A percentile compares a stretch with the other conserved stretches of the same genome.
Conservation (phyloP, 345 rosid genomes). For the Eucalyptus virginea region DNA sequence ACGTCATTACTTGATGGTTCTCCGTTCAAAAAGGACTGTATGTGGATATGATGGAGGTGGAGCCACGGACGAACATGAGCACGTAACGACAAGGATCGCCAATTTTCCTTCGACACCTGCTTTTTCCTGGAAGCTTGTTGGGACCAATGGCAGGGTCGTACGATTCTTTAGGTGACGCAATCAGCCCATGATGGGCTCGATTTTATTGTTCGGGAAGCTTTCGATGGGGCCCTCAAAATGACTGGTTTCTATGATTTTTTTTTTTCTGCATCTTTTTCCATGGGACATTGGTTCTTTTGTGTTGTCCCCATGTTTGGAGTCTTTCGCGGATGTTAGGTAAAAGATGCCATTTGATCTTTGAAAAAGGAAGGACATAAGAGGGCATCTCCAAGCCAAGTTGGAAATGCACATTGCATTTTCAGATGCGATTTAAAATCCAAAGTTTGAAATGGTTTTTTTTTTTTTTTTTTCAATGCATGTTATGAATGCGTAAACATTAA, state of each 20-base stretch:
- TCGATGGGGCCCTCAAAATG: not conserved
- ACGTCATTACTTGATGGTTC: not conserved
- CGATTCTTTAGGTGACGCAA: not conserved
- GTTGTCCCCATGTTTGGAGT: not conserved
- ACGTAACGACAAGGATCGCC: not conserved
- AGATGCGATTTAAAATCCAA: not conserved
- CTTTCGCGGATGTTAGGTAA: not conserved
- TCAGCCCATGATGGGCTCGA: not conserved
- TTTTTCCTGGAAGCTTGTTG: not conserved
- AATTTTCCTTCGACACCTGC: not conserved
- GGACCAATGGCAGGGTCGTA: not conserved
- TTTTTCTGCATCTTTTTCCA: not conserved
- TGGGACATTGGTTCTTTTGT: not conserved
- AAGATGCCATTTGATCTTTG: not conserved
- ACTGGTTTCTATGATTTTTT: not conserved
- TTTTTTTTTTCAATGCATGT: not conserved
- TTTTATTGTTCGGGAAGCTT: not conserved
- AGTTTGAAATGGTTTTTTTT: not conserved
- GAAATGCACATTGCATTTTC: not conserved
- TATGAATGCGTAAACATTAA: not conserved
- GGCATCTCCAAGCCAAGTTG: not conserved
- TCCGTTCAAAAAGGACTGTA: not conserved
- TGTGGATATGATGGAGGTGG: not conserved
- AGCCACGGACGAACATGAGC: not conserved
- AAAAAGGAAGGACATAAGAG: not conserved